phyloP scores from a whole-genome alignment of 2,329 filamentous ascomycete genomes.

The Trichoderma asperellum region DNA sequence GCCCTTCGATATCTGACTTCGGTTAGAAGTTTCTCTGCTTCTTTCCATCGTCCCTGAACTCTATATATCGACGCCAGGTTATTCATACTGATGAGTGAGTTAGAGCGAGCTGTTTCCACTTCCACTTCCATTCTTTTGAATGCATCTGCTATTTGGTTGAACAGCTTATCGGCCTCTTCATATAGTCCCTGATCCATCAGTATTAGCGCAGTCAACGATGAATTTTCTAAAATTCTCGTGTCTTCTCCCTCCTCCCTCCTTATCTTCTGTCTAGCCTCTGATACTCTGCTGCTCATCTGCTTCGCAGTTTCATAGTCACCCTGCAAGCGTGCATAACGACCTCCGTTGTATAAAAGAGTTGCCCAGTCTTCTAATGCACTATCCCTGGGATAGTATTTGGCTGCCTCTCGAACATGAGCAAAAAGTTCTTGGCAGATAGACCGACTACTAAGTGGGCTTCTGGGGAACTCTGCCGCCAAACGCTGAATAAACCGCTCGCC shows the following conservation, averaged over 20 bases:
- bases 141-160: not conserved
- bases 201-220: not conserved
- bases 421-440: not conserved
- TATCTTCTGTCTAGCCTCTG: not conserved
- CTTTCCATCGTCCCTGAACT: not conserved
- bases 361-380: not conserved
- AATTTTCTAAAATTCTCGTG: not conserved
- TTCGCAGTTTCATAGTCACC: conserved; percentile 17
- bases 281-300: not conserved
- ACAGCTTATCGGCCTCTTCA: not conserved
- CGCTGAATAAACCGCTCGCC: not conserved
- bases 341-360: conserved; percentile 13
- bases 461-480: conserved; percentile 32
- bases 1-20: not conserved
- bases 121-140: not conserved
- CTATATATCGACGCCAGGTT: conserved; percentile 30
- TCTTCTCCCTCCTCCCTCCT: no score
- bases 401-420: conserved; percentile 6
- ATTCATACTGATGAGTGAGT: conserved; percentile 2
- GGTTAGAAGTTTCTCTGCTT: conserved; percentile 3
- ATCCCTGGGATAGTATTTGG: not conserved
- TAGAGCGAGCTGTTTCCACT: not conserved
- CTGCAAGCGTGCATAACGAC: conserved; percentile 15
- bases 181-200: conserved; percentile 9
- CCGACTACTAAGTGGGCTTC: not conserved